These are phyloP conservation scores for Aureobasidium zeae DNA, from an alignment of 2,329 filamentous ascomycete genomes.

Conservation along the genomic window DNA sequence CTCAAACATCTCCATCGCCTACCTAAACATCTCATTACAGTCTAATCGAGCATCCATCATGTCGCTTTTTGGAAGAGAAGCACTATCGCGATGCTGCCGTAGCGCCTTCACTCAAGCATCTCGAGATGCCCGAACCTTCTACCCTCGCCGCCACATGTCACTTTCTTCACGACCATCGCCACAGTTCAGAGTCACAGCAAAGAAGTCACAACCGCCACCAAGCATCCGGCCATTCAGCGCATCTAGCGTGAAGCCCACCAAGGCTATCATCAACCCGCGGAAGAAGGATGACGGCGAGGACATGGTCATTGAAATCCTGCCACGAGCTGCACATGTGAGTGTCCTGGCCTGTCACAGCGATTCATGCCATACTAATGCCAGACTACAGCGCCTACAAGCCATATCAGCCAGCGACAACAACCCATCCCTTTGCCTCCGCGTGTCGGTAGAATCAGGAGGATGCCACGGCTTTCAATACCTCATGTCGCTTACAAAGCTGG, in stretches of 20 bases:
- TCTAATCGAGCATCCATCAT: too few species aligned
- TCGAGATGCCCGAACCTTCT: constrained; percentile 6
- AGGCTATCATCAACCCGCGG: constrained; percentile 57
- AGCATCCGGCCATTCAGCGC: neutral
- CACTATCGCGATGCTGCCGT: constrained; percentile 10
- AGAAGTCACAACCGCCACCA: neutral
- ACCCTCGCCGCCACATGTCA: constrained; percentile 8
- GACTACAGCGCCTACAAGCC: constrained; percentile 53
- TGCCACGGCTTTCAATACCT: constrained; percentile 98
- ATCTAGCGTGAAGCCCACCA: constrained; percentile 3
- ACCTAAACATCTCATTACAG: neutral
- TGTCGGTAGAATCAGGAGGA: constrained; percentile 85
- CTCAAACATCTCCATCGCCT: neutral
- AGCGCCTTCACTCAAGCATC: constrained; percentile 7
- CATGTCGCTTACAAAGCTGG: constrained; percentile 65
- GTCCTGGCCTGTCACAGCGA: neutral
- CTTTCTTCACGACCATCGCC: constrained; percentile 6
- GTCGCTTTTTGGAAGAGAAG: constrained; percentile 4
- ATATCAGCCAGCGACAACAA: constrained; percentile 50
- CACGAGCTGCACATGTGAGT: constrained; percentile 66
- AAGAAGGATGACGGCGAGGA: constrained; percentile 75
- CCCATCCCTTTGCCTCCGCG: constrained; percentile 74
- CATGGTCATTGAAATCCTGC: constrained; percentile 74
- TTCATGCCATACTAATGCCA: neutral
- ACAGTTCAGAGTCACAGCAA: constrained; percentile 1